Evolutionary conservation across 2,329 filamentous ascomycete genomes (phyloP).

Genomic region (Fusarium palustre): DNA sequence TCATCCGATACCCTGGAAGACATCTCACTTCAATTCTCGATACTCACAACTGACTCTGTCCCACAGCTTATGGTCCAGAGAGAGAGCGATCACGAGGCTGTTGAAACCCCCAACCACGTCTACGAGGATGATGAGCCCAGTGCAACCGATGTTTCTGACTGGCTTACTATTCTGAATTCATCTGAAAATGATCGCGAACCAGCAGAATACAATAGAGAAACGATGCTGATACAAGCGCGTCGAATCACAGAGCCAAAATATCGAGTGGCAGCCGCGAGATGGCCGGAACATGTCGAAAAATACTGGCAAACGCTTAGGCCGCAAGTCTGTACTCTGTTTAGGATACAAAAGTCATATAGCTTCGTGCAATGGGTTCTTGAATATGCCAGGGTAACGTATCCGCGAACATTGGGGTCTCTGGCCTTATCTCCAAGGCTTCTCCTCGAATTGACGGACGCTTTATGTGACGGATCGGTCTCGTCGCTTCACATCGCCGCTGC

Average conservation of each 20-base stretch:
- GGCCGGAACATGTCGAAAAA: conserved; percentile 45
- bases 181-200: conserved; percentile 45
- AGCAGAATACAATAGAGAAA: conserved; percentile 46
- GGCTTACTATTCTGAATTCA: conserved; percentile 41
- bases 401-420: conserved; percentile 39
- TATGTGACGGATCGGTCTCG: conserved; percentile 46
- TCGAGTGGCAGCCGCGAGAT: conserved; percentile 44
- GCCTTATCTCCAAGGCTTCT: conserved; percentile 41
- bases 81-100: background rate
- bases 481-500: conserved; percentile 53
- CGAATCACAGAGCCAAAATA: conserved; percentile 44
- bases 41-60: conserved; percentile 35
- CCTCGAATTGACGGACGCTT: conserved; percentile 47
- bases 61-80: conserved; percentile 30
- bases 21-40: conserved; percentile 36
- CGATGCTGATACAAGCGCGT: conserved; percentile 37
- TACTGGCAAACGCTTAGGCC: conserved; percentile 48
- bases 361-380: conserved; percentile 55
- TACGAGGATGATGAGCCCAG: conserved; percentile 18
- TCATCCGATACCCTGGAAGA: conserved; percentile 44
- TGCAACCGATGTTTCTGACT: conserved; percentile 35
- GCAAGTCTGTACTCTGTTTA: conserved; percentile 49
- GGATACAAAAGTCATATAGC: conserved; percentile 41
- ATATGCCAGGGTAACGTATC: conserved; percentile 49
- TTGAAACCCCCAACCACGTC: conserved; percentile 1